A percentile compares a stretch with the other conserved stretches of the same genome.
Evolutionary conservation across 176 grass and related monocot species (phyloP).

Genomic region (sorghum (Sorghum bicolor)): Sorghum_bicolor_NCBIv3 NC_012870.2:11973001-11973500

Average conservation of each 20-base stretch:
- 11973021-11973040: constrained; percentile 41
- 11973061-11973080: background rate
- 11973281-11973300: constrained; percentile 97
- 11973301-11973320: constrained; percentile 90
- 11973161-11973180: constrained; percentile 91
- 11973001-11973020: constrained; percentile 27
- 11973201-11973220: constrained; percentile 92
- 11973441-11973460: constrained; percentile 99
- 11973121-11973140: constrained; percentile 70
- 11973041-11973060: constrained; percentile 11
- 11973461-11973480: constrained; percentile 42
- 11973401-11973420: constrained; percentile 98
- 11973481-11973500: background rate
- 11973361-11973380: constrained; percentile 89
- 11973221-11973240: constrained; percentile 90
- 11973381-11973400: constrained; percentile 91
- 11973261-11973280: constrained; percentile 87
- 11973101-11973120: constrained; percentile 75
- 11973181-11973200: constrained; percentile 94
- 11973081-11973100: constrained; percentile 32
- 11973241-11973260: constrained; percentile 79
- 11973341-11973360: constrained; percentile 93
- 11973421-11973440: constrained; percentile 98
- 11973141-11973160: constrained; percentile 86
- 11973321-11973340: constrained; percentile 79